Conservation (phyloP, 495 filamentous ascomycete genomes). For the Aspergillus taichungensis region DNA sequence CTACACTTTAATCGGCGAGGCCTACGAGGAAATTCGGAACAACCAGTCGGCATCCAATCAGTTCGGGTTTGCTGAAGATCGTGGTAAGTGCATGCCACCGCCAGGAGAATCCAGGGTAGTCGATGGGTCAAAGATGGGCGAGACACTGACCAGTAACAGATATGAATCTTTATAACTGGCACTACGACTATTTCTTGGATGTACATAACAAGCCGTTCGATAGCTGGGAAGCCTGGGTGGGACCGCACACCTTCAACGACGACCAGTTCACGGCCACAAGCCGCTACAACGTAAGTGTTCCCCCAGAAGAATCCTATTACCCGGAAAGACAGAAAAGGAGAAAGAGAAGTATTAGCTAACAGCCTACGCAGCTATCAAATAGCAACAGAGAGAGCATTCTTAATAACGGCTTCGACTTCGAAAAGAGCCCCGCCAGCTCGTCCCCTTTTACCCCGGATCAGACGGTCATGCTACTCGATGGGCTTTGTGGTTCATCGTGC, state of each 20-base stretch:
- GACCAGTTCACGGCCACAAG: constrained; percentile 36
- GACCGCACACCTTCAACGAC: constrained; percentile 25
- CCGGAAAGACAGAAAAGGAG: too few relatives aligned
- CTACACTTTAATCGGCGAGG: constrained; percentile 32
- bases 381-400: constrained; percentile 2
- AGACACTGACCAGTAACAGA: neutral
- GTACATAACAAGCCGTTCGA: constrained; percentile 21
- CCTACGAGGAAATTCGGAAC: neutral
- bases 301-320: neutral
- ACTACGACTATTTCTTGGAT: constrained; percentile 4
- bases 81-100: neutral
- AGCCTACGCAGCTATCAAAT: constrained; percentile 3
- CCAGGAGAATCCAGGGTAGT: too few relatives aligned
- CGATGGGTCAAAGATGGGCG: neutral
- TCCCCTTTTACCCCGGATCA: constrained; percentile 1
- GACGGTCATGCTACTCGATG: constrained; percentile 28
- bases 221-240: constrained; percentile 42
- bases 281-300: constrained; percentile 5
- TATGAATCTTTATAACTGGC: neutral
- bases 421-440: neutral
- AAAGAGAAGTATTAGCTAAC: neutral
- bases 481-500: constrained; percentile 42
- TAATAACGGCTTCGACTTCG: neutral
- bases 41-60: neutral
- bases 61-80: neutral